Base-by-base conservation (phyloP, 1,284 basidiomycete species). In the Moesziomyces antarcticus region DNA sequence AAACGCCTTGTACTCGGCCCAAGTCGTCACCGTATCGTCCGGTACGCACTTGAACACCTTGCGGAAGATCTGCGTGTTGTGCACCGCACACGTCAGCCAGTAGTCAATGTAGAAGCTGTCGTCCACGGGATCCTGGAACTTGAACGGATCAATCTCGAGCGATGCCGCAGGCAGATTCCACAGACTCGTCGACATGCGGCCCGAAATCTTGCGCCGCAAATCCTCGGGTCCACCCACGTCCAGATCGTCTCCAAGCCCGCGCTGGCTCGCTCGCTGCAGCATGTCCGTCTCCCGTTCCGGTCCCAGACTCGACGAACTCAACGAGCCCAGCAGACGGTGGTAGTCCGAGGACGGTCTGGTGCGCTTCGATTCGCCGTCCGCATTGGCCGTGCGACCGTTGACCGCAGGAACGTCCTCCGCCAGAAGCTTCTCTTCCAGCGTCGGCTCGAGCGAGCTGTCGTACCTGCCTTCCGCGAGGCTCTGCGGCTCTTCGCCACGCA, bases 31-130 rank as follows among this genome's bases (percentile, higher is more conserved):
- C 42, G 71, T 78, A 54, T 84, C 80, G 58, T 84, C 82, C 3
- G 82, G 82, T 8, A 82, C 76, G 42, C 78, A 78, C 44, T 78
- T 79, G 74, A 84, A 83, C 50, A 83, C 81, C 27, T 76, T 75
- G n/a, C 81, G 65, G 71, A 70, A 84, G 44, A 83, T 77, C 51
- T 73, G 70, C 45, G 80, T 84, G 58, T 84, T 84, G 67, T 79
- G 78, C 35, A 77, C 71, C 1, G 82, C 82, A 7, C 73, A 64
- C 1, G 73, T 72, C 3, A 78, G 56, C 82, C 82, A 84, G 20
- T 77, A 60, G 42, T 79, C 76, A 33, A 78, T 51, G 57, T 79
- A 84, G 60, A 79, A 82, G 24, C 58, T 53, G 24, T 78, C 72
- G 41, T 70, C 64, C 8, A 82, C 27, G 3, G 80, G 80, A 44